Percentiles rank a stretch among this genome's conserved stretches.
phyloP scores from a whole-genome alignment of 2,329 filamentous ascomycete genomes.

The Curvularia hawaiiensis region DNA sequence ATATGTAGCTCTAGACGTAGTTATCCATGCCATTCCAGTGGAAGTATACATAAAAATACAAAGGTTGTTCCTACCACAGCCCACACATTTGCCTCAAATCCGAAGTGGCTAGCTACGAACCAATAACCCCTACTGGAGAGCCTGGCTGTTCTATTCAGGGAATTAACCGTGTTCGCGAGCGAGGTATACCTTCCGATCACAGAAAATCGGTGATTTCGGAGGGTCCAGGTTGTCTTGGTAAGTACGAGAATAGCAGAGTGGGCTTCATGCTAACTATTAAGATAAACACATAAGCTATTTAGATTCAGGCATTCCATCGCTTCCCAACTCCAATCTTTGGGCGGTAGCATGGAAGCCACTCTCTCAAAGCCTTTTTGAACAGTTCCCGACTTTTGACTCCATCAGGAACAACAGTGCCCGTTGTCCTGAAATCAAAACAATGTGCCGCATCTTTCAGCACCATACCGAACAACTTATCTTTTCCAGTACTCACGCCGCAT shows the following conservation, averaged over 20 bases:
- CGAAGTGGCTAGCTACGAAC: too few relatives aligned
- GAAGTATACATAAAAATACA: too few relatives aligned
- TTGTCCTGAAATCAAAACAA: constrained; percentile 3
- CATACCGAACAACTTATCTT: constrained; percentile 54
- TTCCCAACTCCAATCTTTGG: not conserved
- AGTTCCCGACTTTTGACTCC: not conserved
- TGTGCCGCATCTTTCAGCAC: constrained; percentile 38
- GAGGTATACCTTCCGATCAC: too few relatives aligned
- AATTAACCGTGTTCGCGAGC: too few relatives aligned
- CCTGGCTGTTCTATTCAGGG: too few relatives aligned
- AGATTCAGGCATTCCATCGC: not conserved
- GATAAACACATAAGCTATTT: not conserved
- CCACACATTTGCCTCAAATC: too few relatives aligned
- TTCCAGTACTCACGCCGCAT: constrained; percentile 48
- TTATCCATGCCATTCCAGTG: too few relatives aligned
- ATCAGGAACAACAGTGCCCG: not conserved
- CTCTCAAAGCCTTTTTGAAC: not conserved
- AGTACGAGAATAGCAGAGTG: not conserved
- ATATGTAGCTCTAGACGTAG: too few relatives aligned
- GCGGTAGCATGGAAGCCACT: not conserved
- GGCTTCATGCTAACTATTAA: not conserved
- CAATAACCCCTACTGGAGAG: too few relatives aligned
- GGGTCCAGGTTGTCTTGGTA: too few relatives aligned
- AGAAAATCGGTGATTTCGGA: too few relatives aligned
- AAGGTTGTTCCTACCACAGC: too few relatives aligned